Conservation (phyloP, 2,329 filamentous ascomycete genomes). For the Neofusicoccum kwambonambiense region DNA sequence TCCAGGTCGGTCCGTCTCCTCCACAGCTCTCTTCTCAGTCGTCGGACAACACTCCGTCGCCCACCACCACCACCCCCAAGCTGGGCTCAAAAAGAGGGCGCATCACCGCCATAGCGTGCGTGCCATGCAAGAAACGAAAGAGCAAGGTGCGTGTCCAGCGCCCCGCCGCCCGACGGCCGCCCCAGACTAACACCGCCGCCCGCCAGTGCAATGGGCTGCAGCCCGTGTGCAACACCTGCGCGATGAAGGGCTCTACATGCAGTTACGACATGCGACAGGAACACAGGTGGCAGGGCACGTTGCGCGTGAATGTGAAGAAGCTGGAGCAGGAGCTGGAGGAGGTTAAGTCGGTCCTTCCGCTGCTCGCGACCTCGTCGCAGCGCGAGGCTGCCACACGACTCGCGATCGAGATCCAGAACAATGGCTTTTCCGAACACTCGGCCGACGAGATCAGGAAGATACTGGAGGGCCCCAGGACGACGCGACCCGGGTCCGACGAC, state of each 20-base stretch:
- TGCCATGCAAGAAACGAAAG: slow-evolving; percentile 40
- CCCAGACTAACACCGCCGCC: slow-evolving; percentile 18
- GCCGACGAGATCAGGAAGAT: slow-evolving; percentile 37
- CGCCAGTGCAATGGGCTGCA: slow-evolving; percentile 37
- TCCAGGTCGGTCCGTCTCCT: slow-evolving; percentile 18
- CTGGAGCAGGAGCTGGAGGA: slow-evolving; percentile 40
- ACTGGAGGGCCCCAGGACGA: slow-evolving; percentile 27
- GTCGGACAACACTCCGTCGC: slow-evolving; percentile 17
- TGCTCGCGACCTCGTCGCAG: slow-evolving; percentile 35
- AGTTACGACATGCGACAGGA: slow-evolving; percentile 41
- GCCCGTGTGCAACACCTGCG: slow-evolving; percentile 40
- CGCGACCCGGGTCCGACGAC: background rate
- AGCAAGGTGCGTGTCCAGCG: slow-evolving; percentile 31
- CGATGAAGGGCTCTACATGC: slow-evolving; percentile 37
- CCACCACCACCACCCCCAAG: slow-evolving; percentile 15
- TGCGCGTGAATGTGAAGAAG: slow-evolving; percentile 37
- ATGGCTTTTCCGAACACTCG: slow-evolving; percentile 38
- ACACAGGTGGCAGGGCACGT: slow-evolving; percentile 38
- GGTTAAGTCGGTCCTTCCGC: slow-evolving; percentile 37
- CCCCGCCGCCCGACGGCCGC: background rate
- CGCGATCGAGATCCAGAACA: slow-evolving; percentile 38
- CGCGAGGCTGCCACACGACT: slow-evolving; percentile 34
- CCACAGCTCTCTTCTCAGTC: slow-evolving; percentile 18
- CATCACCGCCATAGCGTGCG: slow-evolving; percentile 41
- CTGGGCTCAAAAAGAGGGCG: slow-evolving; percentile 17